Base-by-base conservation (phyloP, 2,329 filamentous ascomycete species). In the Coleophoma eucalyptorum region DNA sequence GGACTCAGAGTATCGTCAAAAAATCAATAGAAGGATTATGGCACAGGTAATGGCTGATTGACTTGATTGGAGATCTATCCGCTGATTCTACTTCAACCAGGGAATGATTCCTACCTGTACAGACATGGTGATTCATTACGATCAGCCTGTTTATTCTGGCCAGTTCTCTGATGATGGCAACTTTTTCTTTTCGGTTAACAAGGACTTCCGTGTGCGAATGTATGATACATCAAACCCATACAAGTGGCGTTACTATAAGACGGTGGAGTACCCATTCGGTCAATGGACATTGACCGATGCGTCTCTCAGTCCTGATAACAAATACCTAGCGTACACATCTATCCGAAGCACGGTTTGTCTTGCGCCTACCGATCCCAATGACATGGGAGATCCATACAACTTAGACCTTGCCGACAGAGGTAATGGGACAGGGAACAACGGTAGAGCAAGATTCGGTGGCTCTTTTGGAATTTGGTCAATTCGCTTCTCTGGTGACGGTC, bases 211-310 rank as follows among this genome's bases (percentile, higher is more conserved):
- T 59, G 91, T 99, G 10, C 87, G 92, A 48, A 92, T 99, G 89
- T 99, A 97, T 69, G 93, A 97, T 67, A 97, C 94, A 0, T 92
- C 89, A 2, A 96, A 97, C 60, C 91, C 93, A 0, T 96, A 94
- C 69, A 81, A 91, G 57, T 99, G 94, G 94, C 87, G 87, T 66
- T 92, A 96, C 68, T 97, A 97, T 76, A 97, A 93, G 72, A 93
- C 89, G 0, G 89, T 91, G 5, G 73, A 77, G 26, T 96, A 94
- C 67, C 90, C 90, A 1, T 89, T 85, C 58, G 94, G 92, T 2
- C 86, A 90, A 61, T 99, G 94, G 94, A 97, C 93, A 1, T 86
- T 99, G 57, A 97, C 94, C 13, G 94, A 99, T 69, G 92, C 93
- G 2, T 89, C 89, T 0, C 69, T 97, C 41, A 95, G 89, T 54